Evolutionary conservation across 2,329 filamentous ascomycete genomes (phyloP).

Genomic region (Magnaporthiopsis rhizophila): DNA sequence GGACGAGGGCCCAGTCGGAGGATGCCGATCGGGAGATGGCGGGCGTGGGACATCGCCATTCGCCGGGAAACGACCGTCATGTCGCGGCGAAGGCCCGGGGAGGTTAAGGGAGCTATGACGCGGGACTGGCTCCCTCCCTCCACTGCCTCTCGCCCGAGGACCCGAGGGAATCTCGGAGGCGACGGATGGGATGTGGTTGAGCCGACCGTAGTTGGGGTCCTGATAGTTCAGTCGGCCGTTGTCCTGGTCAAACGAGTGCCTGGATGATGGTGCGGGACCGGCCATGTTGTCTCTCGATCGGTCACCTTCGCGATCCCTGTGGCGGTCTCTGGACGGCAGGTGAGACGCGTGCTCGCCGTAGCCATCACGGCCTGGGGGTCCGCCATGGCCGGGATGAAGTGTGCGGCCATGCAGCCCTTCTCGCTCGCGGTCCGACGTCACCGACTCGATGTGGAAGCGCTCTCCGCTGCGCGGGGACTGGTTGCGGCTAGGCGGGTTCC

Average conservation of each 20-base stretch:
- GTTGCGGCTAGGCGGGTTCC: conserved; percentile 26
- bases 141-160: conserved; percentile 36
- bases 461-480: conserved; percentile 44
- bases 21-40: conserved; percentile 40
- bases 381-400: neutral
- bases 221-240: conserved; percentile 43
- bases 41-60: conserved; percentile 31
- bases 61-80: conserved; percentile 32
- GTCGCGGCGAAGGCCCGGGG: conserved; percentile 29
- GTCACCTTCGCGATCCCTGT: conserved; percentile 23
- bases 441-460: conserved; percentile 14
- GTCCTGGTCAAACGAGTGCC: conserved; percentile 36
- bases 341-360: conserved; percentile 7
- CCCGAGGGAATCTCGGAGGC: conserved; percentile 42
- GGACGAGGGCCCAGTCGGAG: conserved; percentile 45
- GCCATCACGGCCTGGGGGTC: conserved; percentile 1
- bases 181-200: conserved; percentile 43
- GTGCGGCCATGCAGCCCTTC: neutral
- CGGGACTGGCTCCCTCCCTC: conserved; percentile 20
- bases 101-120: conserved; percentile 23
- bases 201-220: conserved; percentile 55
- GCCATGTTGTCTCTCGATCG: conserved; percentile 26
- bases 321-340: conserved; percentile 14
- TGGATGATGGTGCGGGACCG: conserved; percentile 26
- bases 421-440: conserved; percentile 5